Percentiles rank a stretch among this genome's conserved stretches.
phyloP scores from a whole-genome alignment of 176 grass and related monocot genomes.

The Musa acuminata region DNA sequence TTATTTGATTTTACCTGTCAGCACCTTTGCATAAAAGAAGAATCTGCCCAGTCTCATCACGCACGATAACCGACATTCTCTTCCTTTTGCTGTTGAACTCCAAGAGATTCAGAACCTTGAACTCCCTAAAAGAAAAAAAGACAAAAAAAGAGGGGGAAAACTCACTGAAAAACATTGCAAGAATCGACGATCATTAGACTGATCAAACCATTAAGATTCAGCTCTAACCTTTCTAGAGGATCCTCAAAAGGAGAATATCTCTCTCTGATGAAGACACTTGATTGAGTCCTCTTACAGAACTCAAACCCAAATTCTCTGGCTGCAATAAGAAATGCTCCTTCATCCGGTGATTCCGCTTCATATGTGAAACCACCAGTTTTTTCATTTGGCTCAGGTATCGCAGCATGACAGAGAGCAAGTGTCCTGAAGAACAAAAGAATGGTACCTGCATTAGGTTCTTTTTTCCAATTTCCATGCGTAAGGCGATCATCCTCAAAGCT shows the following conservation, averaged over 20 bases:
- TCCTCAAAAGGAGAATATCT: slow-evolving; percentile 55
- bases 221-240: slow-evolving; percentile 55
- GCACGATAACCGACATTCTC: slow-evolving; percentile 91
- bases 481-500: slow-evolving; percentile 73
- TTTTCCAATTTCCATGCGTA: slow-evolving; percentile 82
- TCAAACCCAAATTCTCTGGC: slow-evolving; percentile 97
- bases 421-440: slow-evolving; percentile 83
- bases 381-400: slow-evolving; percentile 80
- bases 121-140: slow-evolving; percentile 57
- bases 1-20: slow-evolving; percentile 52
- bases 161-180: not conserved
- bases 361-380: slow-evolving; percentile 63
- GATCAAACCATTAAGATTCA: slow-evolving; percentile 10
- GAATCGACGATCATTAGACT: not conserved
- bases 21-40: slow-evolving; percentile 96
- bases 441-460: slow-evolving; percentile 49
- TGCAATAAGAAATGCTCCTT: slow-evolving; percentile 88
- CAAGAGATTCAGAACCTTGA: slow-evolving; percentile 97
- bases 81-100: slow-evolving; percentile 99
- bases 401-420: slow-evolving; percentile 79
- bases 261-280: slow-evolving; percentile 68
- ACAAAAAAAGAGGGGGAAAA: slow-evolving; percentile 7
- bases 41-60: slow-evolving; percentile 68
- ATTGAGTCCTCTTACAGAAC: slow-evolving; percentile 88
- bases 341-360: slow-evolving; percentile 97